phyloP scores from a whole-genome alignment of 352 stramenopile genomes.

The Pythium phragmitis region DNA sequence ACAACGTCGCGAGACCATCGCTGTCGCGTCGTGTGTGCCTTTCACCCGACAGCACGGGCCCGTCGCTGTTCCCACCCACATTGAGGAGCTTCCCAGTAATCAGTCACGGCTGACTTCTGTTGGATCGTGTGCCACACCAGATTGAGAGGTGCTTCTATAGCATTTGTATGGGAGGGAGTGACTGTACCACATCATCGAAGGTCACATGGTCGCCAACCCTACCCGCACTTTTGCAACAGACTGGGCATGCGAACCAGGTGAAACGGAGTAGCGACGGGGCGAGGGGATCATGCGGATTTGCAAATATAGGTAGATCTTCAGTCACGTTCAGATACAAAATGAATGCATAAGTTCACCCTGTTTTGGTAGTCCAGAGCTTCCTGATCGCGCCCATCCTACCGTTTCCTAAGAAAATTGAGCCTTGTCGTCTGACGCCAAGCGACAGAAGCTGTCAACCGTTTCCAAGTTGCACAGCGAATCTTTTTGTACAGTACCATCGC shows the following conservation, averaged over 20 bases:
- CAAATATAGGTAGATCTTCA: too few species aligned
- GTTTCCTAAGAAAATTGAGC: too few species aligned
- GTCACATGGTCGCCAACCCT: background rate
- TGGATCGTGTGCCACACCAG: constrained; percentile 9
- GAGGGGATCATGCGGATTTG: background rate
- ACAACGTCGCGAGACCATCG: background rate
- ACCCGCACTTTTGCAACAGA: constrained; percentile 1
- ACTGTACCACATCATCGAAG: background rate
- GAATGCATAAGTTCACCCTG: background rate
- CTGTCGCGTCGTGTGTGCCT: background rate
- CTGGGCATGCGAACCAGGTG: constrained; percentile 4
- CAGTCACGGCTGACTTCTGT: too few species aligned
- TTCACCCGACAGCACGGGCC: background rate
- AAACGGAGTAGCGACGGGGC: background rate
- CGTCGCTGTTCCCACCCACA: background rate
- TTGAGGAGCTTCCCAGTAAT: too few species aligned
- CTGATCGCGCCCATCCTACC: too few species aligned
- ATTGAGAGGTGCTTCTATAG: background rate
- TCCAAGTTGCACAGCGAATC: background rate
- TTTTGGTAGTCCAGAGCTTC: background rate
- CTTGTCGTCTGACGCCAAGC: constrained; percentile 1
- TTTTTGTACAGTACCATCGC: background rate
- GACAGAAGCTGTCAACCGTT: constrained; percentile 16
- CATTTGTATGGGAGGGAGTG: background rate
- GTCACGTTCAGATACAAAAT: too few species aligned